Conservation (phyloP, 2,329 filamentous ascomycete species). For the Phoma sp. region DNA sequence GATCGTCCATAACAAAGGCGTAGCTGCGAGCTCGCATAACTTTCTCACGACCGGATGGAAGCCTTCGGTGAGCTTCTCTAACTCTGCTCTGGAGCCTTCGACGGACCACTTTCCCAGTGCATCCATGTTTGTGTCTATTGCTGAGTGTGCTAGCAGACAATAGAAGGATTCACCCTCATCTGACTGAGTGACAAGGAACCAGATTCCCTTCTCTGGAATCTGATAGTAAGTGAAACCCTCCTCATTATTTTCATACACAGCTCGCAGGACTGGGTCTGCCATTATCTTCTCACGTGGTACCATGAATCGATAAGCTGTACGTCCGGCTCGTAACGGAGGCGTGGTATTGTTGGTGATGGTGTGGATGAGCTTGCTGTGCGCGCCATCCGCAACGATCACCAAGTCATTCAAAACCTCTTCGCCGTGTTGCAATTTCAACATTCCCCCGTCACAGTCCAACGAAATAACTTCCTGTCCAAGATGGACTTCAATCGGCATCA, state of each 20-base stretch:
- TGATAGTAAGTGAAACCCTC: conserved; percentile 10
- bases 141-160: conserved; percentile 4
- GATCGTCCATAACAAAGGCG: conserved; percentile 8
- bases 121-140: conserved; percentile 1
- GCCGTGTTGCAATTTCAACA: neutral
- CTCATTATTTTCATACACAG: conserved; percentile 8
- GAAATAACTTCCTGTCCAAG: neutral
- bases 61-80: neutral
- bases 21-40: conserved; percentile 10
- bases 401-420: neutral
- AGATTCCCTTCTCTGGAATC: conserved; percentile 4
- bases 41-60: conserved; percentile 8
- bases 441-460: neutral
- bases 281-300: conserved; percentile 4
- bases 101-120: conserved; percentile 3
- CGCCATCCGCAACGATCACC: conserved; percentile 1
- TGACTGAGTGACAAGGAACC: conserved; percentile 5
- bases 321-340: conserved; percentile 2
- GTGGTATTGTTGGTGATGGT: neutral
- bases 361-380: conserved; percentile 9
- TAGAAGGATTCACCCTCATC: conserved; percentile 5
- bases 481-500: neutral
- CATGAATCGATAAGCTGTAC: conserved; percentile 9
- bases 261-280: conserved; percentile 2
- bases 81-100: conserved; percentile 1